Evolutionary conservation across 257 asterid species (phyloP).

Genomic region (Solanum chmielewskii): DNA sequence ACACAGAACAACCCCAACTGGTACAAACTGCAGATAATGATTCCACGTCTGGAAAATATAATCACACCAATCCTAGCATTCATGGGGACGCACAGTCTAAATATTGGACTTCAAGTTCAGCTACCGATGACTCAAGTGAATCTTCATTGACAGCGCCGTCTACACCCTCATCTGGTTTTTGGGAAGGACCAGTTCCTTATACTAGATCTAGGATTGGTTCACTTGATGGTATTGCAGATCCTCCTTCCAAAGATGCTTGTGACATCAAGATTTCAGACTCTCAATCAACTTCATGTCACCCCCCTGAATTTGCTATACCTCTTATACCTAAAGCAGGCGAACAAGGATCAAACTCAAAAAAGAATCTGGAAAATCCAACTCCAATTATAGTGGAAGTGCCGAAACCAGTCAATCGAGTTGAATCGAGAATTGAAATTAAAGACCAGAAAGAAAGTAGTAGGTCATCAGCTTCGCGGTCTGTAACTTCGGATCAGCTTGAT

Average conservation of each 20-base stretch:
- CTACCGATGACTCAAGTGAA: constrained; percentile 24
- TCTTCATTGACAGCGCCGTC: constrained; percentile 40
- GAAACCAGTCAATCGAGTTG: constrained; percentile 10
- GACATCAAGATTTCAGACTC: constrained; percentile 14
- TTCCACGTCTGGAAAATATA: constrained; percentile 6
- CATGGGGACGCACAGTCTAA: constrained; percentile 9
- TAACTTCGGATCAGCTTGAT: constrained; percentile 5
- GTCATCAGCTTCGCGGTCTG: constrained; percentile 12
- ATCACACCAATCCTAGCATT: constrained; percentile 4
- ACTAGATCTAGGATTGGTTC: constrained; percentile 26
- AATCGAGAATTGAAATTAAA: constrained; percentile 11
- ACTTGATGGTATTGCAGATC: constrained; percentile 6
- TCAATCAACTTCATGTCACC: constrained; percentile 2
- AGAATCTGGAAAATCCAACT: constrained; percentile 7
- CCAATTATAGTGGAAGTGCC: constrained; percentile 7
- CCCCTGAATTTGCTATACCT: constrained; percentile 11
- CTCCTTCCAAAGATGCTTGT: constrained; percentile 10
- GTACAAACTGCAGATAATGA: neutral
- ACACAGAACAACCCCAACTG: constrained; percentile 12
- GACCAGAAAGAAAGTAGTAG: constrained; percentile 12
- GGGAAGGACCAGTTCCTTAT: constrained; percentile 45
- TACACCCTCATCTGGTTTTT: constrained; percentile 51
- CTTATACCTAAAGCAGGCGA: constrained; percentile 1
- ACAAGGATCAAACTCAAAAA: constrained; percentile 11
- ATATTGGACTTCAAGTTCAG: constrained; percentile 20